Base-by-base conservation (phyloP, 2,329 filamentous ascomycete genomes). In the Teratosphaeria nubilosa region DNA sequence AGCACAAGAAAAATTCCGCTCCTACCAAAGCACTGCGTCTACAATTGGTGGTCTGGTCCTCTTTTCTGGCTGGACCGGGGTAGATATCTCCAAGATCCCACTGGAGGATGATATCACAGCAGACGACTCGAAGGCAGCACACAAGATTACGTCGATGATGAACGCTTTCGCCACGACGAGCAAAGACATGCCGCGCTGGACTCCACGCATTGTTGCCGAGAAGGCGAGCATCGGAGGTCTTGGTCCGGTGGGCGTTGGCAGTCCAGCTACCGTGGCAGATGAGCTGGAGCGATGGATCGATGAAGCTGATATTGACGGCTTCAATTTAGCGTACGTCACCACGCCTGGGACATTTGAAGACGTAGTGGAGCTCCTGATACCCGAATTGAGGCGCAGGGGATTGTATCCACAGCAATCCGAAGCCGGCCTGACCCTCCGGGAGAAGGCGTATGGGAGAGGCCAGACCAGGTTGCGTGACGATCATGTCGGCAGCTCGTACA, bases 21-120 rank as follows among this genome's bases (percentile, higher is more conserved):
- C 87, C 4, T 84, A 83, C 60, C 76, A 80, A 10, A 77, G 79
- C 57, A 82, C 87, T 65, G 86, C 84, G 0, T 80, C 80, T 1
- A 76, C 81, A 48, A 86, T 86, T 63, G 87, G 87, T 1, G 86
- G 86, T 0, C 68, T 89, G 58, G 84, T 86, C 1, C 71, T 90
- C 20, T 90, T 90, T 64, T 85, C 86, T 22, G 87, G 87, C 1
- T 90, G 86, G 86, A 89, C 86, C 0, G 87, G 84, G 0, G 84
- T 86, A 53, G 82, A 87, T 67, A 72, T 87, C 27, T 75, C 77
- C 7, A 73, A 78, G 51, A 86, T 86, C 62, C 79, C 74, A 0
- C 83, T 86, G 27, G 83, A 86, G 50, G 79, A 86, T 65, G 84
- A 87, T 68, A 72, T 87, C 13, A 25, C 81, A 65, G 77, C 81